phyloP scores from a whole-genome alignment of 768 basidiomycete species.

The Amanita thiersii region DNA sequence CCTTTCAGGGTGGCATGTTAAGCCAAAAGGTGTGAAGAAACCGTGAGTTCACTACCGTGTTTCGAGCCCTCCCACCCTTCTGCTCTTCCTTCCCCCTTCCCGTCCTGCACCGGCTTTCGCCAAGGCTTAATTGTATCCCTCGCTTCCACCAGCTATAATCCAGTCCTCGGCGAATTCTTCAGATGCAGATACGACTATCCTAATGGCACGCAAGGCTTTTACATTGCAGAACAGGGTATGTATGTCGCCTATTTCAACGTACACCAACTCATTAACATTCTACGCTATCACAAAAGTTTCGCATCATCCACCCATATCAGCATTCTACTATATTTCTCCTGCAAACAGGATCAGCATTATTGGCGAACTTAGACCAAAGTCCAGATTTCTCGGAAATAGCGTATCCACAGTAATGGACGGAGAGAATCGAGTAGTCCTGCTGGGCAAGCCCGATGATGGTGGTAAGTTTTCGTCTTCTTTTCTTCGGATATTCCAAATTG shows the following conservation, averaged over 20 bases:
- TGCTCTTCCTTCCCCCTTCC: constrained; percentile 4
- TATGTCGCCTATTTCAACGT: not conserved
- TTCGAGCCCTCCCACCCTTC: constrained; percentile 5
- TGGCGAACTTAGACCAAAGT: constrained; percentile 93
- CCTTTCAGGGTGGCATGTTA: constrained; percentile 99
- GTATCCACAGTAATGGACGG: constrained; percentile 97
- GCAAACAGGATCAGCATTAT: constrained; percentile 80
- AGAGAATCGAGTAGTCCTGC: constrained; percentile 78
- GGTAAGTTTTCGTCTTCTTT: constrained; percentile 40
- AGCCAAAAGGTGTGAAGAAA: constrained; percentile 99
- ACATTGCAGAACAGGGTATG: constrained; percentile 91
- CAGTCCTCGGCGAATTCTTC: constrained; percentile 96
- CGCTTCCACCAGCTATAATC: constrained; percentile 80
- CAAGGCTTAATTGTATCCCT: too few relatives aligned
- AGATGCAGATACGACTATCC: constrained; percentile 90
- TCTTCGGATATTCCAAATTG: not conserved
- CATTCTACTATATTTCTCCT: constrained; percentile 94
- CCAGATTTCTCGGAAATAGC: constrained; percentile 93
- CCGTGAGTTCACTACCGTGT: constrained; percentile 62
- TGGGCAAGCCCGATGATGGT: constrained; percentile 82
- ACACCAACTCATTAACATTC: not conserved
- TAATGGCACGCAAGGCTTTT: constrained; percentile 87
- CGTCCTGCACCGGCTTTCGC: not conserved
- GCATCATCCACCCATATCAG: constrained; percentile 90
- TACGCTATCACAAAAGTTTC: constrained; percentile 51